These are phyloP conservation scores for Trypethelium eluteriae DNA, from an alignment of 495 filamentous ascomycete genomes.

Conservation along the genomic window DNA sequence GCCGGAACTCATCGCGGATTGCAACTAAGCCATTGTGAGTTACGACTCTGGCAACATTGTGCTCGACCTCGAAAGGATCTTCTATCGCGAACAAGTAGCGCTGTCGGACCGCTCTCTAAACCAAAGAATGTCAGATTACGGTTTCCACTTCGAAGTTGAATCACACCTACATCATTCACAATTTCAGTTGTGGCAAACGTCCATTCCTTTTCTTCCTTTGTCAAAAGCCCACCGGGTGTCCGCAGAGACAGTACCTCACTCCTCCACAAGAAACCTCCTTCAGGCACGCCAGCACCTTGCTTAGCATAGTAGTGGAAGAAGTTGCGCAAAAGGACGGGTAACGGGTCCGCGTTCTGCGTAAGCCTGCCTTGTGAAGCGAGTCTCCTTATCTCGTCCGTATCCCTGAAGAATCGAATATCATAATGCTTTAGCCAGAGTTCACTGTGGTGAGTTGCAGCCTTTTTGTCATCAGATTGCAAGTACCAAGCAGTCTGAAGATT, in stretches of 20 bases:
- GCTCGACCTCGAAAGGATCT: conserved; percentile 75
- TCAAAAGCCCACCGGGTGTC: conserved; percentile 56
- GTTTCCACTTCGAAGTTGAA: conserved; percentile 13
- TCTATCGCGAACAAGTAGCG: conserved; percentile 83
- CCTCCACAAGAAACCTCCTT: conserved; percentile 60
- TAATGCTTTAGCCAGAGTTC: conserved; percentile 20
- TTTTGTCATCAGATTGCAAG: conserved; percentile 42
- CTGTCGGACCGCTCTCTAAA: conserved; percentile 55
- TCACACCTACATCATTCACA: conserved; percentile 23
- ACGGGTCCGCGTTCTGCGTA: conserved; percentile 51
- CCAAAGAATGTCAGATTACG: conserved; percentile 13
- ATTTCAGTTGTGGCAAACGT: conserved; percentile 55
- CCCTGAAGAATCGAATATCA: conserved; percentile 59
- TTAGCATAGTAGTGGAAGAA: conserved; percentile 79
- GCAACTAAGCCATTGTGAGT: conserved; percentile 64
- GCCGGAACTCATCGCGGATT: conserved; percentile 71
- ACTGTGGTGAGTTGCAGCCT: background rate
- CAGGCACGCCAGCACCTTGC: conserved; percentile 37
- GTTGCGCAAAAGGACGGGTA: conserved; percentile 59
- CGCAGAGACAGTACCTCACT: conserved; percentile 63
- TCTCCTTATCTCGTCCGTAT: conserved; percentile 53
- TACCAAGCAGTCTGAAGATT: conserved; percentile 57
- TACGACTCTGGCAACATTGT: conserved; percentile 78
- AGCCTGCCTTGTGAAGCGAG: conserved; percentile 45
- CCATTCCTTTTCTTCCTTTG: conserved; percentile 72